Evolutionary conservation across 805 yeast genomes (phyloP).

Genomic region (Candida chilensis): DNA sequence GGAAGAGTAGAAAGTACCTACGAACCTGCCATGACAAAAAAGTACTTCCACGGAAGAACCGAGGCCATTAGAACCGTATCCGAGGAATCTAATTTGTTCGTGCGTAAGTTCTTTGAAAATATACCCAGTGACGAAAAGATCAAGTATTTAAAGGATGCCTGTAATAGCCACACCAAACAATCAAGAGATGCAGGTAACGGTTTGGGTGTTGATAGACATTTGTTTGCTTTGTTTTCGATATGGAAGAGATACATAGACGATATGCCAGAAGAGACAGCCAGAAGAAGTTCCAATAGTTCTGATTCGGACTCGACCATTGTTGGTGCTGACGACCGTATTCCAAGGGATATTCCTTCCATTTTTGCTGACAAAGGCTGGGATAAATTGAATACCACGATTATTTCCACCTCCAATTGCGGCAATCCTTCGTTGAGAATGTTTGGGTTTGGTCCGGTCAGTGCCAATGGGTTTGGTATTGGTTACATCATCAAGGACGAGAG

Average conservation of each 20-base stretch:
- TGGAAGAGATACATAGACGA: conserved; percentile 59
- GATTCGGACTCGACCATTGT: too few species aligned
- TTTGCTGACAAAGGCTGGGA: conserved; percentile 90
- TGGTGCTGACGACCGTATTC: conserved; percentile 4
- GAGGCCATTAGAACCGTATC: conserved; percentile 87
- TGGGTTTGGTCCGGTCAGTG: conserved; percentile 88
- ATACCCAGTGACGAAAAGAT: conserved; percentile 52
- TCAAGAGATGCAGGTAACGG: conserved; percentile 69
- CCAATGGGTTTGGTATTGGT: conserved; percentile 91
- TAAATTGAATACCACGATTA: conserved; percentile 65
- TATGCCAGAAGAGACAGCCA: too few species aligned
- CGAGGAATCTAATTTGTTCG: conserved; percentile 70
- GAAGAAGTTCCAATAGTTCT: too few species aligned
- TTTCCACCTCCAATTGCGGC: conserved; percentile 87
- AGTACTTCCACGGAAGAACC: conserved; percentile 82
- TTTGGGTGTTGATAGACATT: conserved; percentile 86
- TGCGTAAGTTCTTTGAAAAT: conserved; percentile 74
- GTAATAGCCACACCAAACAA: conserved; percentile 56
- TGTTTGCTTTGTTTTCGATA: conserved; percentile 79
- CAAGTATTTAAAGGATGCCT: conserved; percentile 54
- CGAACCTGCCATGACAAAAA: conserved; percentile 95
- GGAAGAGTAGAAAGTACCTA: conserved; percentile 92
- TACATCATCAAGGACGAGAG: conserved; percentile 79
- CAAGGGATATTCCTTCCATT: conserved; percentile 50
- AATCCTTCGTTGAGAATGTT: conserved; percentile 80